Conservation (phyloP, 108 stramenopile species). For the Cyclotella cryptica region DNA sequence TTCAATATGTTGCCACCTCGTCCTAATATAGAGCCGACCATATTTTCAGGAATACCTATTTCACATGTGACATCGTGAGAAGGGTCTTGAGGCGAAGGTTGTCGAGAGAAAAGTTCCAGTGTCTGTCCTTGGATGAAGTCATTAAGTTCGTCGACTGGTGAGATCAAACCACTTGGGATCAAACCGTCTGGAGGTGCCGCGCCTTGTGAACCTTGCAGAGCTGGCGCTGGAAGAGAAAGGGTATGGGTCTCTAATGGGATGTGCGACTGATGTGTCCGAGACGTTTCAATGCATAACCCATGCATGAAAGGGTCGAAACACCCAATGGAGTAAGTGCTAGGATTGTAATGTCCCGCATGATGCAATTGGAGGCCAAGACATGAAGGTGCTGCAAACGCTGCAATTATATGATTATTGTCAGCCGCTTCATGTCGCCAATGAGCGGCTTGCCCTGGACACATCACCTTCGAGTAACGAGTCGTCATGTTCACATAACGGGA, state of each 20-base stretch:
- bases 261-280: too few relatives aligned
- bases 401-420: too few relatives aligned
- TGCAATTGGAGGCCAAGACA: too few relatives aligned
- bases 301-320: too few relatives aligned
- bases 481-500: constrained; percentile 83
- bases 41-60: constrained; percentile 66
- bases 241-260: too few relatives aligned
- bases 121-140: not conserved
- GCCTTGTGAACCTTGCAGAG: too few relatives aligned
- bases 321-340: too few relatives aligned
- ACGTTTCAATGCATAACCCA: too few relatives aligned
- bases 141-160: not conserved
- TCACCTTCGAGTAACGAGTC: constrained; percentile 70
- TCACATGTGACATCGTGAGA: constrained; percentile 42
- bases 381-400: too few relatives aligned
- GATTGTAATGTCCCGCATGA: too few relatives aligned
- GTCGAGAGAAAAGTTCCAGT: not conserved
- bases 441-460: constrained; percentile 18
- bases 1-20: constrained; percentile 69
- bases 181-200: too few relatives aligned
- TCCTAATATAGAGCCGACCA: constrained; percentile 79
- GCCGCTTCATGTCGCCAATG: not conserved
- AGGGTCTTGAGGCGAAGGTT: constrained; percentile 12
- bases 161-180: constrained; percentile 5
- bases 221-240: too few relatives aligned